Evolutionary conservation across 2,329 filamentous ascomycete species (phyloP).

Genomic region (Colletotrichum chlorophyti): DNA sequence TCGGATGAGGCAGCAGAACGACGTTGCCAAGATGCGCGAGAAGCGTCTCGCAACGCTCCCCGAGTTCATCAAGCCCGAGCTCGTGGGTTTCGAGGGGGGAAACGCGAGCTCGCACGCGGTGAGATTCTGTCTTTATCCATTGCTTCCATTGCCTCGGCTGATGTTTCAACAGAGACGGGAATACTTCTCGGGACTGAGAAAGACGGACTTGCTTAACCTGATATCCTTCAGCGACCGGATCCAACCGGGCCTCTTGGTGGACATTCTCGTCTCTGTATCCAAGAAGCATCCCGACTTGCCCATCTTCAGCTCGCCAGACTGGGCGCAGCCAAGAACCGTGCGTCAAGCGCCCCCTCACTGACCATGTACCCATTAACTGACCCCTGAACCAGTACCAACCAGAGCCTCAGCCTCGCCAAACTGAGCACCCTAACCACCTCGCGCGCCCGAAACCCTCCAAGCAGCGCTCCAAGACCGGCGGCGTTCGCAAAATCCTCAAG

Average conservation of each 20-base stretch:
- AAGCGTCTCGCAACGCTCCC: constrained; percentile 42
- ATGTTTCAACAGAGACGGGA: constrained; percentile 39
- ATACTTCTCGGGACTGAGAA: constrained; percentile 46
- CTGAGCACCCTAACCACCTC: not conserved
- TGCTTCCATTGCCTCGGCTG: not conserved
- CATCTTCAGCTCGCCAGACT: constrained; percentile 49
- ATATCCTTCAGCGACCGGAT: constrained; percentile 49
- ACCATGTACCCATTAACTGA: not conserved
- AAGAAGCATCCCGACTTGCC: constrained; percentile 50
- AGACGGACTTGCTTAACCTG: constrained; percentile 47
- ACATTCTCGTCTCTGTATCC: constrained; percentile 50
- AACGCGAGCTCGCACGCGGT: constrained; percentile 42
- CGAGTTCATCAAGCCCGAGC: constrained; percentile 41
- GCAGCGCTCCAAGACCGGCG: constrained; percentile 39
- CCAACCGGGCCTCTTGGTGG: constrained; percentile 47
- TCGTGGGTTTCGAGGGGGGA: constrained; percentile 47
- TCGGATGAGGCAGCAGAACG: constrained; percentile 31
- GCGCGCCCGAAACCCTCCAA: constrained; percentile 30
- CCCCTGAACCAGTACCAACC: not conserved
- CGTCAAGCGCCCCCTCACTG: not conserved
- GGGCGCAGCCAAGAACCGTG: constrained; percentile 36
- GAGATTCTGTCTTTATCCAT: no score
- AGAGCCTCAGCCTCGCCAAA: not conserved
- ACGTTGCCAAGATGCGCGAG: constrained; percentile 40
- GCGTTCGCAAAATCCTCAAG: constrained; percentile 42